phyloP scores from a whole-genome alignment of 2,329 filamentous ascomycete species.

The Scedosporium minutisporum region DNA sequence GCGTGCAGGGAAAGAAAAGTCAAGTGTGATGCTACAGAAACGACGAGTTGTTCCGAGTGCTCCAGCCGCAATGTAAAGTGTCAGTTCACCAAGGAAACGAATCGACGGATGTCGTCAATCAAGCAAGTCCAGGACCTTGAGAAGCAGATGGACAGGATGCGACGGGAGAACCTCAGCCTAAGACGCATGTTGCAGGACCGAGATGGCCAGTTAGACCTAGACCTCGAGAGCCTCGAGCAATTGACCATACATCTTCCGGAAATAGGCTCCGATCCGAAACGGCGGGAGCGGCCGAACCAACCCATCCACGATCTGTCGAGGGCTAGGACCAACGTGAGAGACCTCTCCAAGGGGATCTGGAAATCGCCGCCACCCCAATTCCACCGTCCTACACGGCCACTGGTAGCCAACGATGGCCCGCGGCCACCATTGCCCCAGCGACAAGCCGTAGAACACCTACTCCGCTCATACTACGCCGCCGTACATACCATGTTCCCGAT shows the following conservation, averaged over 20 bases:
- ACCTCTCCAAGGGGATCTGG: constrained; percentile 68
- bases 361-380: constrained; percentile 60
- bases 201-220: constrained; percentile 40
- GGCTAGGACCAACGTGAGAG: constrained; percentile 63
- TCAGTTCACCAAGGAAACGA: constrained; percentile 98
- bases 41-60: constrained; percentile 92
- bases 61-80: constrained; percentile 94
- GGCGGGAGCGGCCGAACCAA: constrained; percentile 45
- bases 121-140: constrained; percentile 98
- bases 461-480: constrained; percentile 66
- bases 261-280: constrained; percentile 55
- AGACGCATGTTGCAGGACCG: constrained; percentile 51
- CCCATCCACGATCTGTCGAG: constrained; percentile 59
- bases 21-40: constrained; percentile 94
- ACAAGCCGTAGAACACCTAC: constrained; percentile 58
- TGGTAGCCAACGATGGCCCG: constrained; percentile 37
- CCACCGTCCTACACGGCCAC: constrained; percentile 40
- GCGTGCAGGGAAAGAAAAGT: constrained; percentile 82
- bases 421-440: constrained; percentile 62
- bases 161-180: constrained; percentile 68
- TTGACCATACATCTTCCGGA: constrained; percentile 49
- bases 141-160: constrained; percentile 74
- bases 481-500: constrained; percentile 77
- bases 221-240: constrained; percentile 38
- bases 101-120: constrained; percentile 96